Base-by-base conservation (phyloP, 495 filamentous ascomycete genomes). In the Durotheca rogersii region DNA sequence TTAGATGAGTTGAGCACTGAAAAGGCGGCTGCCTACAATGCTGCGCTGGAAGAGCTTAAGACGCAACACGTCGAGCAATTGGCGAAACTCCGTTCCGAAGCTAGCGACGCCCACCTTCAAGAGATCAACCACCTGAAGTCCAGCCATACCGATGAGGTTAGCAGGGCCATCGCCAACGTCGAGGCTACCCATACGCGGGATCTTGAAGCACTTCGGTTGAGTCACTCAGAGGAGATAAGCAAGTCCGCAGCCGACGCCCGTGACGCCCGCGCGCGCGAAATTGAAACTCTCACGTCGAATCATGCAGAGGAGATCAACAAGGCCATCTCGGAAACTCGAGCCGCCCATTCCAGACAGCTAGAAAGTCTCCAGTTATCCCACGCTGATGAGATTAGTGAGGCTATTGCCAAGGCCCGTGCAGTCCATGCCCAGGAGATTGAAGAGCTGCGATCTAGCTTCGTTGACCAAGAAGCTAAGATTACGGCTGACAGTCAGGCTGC, bases 21-120 rank as follows among this genome's bases (percentile, higher is more conserved):
- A 69, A 78, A 64, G 67, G 71, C 39, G 63, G 70, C 53, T 67
- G 72, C 61, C 66, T 72, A 68, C 64, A 67, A 48, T 2, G 55
- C 60, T 0, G 68, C 76, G 49, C 70, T 75, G 34, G 67, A 75
- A 31, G 70, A 71, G 21, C 51, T 81, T 7, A 72, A 72, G 48
- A 60, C 35, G 2, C 68, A 74, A 55, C 70, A 81, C 46, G 49
- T 60, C 10, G 73, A 79, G 37, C 64, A 74, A 20, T 45, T 52
- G 15, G 53, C 70, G 71, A 44, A 55, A 61, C 33, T 65, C 70
- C 56, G 60, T 57, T 34, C 68, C 12, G 64, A 68, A 17, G 59
- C 53, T 14, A 66, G 61, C 51, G 64, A 66, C 14, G 39, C 60
- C 1, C 54, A 71, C 16, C 42, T 62, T 6, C 48, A 40, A 19